phyloP scores from a whole-genome alignment of 108 stramenopile species.

The Fragilariopsis cylindrus region DNA sequence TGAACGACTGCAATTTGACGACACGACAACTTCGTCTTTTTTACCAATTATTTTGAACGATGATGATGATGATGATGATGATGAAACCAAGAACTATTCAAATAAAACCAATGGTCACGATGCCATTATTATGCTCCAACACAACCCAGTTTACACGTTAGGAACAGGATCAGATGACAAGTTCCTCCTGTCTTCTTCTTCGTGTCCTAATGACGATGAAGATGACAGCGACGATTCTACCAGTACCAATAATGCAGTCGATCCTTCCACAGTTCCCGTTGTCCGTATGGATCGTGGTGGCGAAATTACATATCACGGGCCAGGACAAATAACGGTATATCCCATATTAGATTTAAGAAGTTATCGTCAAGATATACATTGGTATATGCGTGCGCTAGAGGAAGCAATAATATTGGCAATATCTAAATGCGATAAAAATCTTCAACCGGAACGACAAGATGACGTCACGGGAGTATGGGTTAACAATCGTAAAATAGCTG shows the following conservation, averaged over 20 bases:
- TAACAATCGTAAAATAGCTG: slow-evolving; percentile 87
- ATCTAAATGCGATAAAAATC: slow-evolving; percentile 34
- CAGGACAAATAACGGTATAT: slow-evolving; percentile 95
- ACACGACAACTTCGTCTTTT: neutral
- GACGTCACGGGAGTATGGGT: slow-evolving; percentile 94
- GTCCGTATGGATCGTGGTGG: slow-evolving; percentile 94
- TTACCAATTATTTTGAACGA: neutral
- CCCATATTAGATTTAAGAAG: slow-evolving; percentile 90
- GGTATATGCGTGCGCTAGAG: slow-evolving; percentile 95
- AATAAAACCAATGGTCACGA: slow-evolving; percentile 38
- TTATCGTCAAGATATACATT: slow-evolving; percentile 94
- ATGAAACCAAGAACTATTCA: neutral
- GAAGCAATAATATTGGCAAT: slow-evolving; percentile 81
- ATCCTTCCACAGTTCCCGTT: slow-evolving; percentile 37
- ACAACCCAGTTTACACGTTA: slow-evolving; percentile 82
- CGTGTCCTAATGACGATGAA: neutral
- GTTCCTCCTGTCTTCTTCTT: slow-evolving; percentile 40
- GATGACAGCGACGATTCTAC: neutral
- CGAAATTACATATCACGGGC: slow-evolving; percentile 98
- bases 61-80: neutral
- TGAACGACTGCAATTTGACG: slow-evolving; percentile 26
- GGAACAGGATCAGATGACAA: slow-evolving; percentile 80
- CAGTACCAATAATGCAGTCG: neutral
- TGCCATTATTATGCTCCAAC: slow-evolving; percentile 71
- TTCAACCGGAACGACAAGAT: slow-evolving; percentile 41